phyloP scores from a whole-genome alignment of 495 filamentous ascomycete species.

The Mycothermus thermophilus region DNA sequence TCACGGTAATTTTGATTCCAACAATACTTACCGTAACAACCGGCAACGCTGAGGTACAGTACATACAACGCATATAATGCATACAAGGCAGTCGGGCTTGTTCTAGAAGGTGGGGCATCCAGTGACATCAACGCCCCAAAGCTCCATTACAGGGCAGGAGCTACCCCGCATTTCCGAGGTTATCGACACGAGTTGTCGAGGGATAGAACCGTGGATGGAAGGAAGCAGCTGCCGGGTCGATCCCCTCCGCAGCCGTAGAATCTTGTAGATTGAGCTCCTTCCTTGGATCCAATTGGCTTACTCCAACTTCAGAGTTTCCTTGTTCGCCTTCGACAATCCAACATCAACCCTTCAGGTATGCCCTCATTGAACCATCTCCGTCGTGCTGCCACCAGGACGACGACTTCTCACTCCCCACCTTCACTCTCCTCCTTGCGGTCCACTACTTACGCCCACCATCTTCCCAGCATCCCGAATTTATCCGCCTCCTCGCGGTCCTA shows the following conservation, averaged over 20 bases:
- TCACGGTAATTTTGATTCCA: too few relatives aligned
- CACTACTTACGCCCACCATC: conserved; percentile 2
- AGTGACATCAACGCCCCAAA: background rate
- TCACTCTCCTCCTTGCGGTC: background rate
- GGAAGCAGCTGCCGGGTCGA: too few relatives aligned
- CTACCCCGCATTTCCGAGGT: conserved; percentile 14
- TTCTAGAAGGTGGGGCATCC: background rate
- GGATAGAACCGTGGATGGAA: too few relatives aligned
- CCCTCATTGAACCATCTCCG: conserved; percentile 9
- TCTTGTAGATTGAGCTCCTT: too few relatives aligned
- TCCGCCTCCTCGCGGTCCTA: too few relatives aligned
- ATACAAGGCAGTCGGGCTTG: too few relatives aligned
- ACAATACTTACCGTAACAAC: too few relatives aligned
- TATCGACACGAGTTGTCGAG: too few relatives aligned
- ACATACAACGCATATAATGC: too few relatives aligned
- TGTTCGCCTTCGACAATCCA: background rate
- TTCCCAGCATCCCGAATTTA: conserved; percentile 8
- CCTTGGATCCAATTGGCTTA: too few relatives aligned
- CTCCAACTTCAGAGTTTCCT: background rate
- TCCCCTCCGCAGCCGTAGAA: too few relatives aligned
- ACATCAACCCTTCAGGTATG: conserved; percentile 10
- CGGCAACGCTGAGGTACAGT: too few relatives aligned
- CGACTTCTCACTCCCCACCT: conserved; percentile 2
- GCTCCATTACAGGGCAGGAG: conserved; percentile 1
- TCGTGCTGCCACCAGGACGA: conserved; percentile 2